These are phyloP conservation scores for Stropharia rugosoannulata DNA, from an alignment of 768 basidiomycete genomes.

Conservation along the genomic window DNA sequence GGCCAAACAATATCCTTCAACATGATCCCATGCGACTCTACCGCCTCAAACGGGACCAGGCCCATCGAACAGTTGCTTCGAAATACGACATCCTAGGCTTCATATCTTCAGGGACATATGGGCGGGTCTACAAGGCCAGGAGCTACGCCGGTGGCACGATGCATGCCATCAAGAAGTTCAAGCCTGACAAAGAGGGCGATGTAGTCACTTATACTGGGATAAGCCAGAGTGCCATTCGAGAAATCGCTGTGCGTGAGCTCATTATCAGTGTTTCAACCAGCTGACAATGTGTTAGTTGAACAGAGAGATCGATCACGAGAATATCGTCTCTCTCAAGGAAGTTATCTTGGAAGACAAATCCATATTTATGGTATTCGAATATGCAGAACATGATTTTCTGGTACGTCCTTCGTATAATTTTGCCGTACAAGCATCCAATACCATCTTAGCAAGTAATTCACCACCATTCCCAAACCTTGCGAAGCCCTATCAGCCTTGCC, in stretches of 20 bases:
- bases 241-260: constrained; percentile 79
- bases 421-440: not conserved
- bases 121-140: constrained; percentile 96
- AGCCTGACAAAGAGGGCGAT: constrained; percentile 99
- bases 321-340: constrained; percentile 87
- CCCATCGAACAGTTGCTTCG: constrained; percentile 64
- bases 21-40: constrained; percentile 87
- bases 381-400: constrained; percentile 97
- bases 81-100: constrained; percentile 95
- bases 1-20: constrained; percentile 40
- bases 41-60: constrained; percentile 72
- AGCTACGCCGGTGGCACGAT: constrained; percentile 70
- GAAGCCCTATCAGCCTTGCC: constrained; percentile 67
- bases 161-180: constrained; percentile 99
- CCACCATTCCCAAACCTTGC: constrained; percentile 90
- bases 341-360: constrained; percentile 98
- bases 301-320: constrained; percentile 87
- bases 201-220: constrained; percentile 95
- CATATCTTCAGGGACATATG: constrained; percentile 98
- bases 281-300: constrained; percentile 60
- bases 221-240: constrained; percentile 95
- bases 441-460: constrained; percentile 90
- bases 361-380: constrained; percentile 99
- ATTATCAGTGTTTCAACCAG: not conserved
- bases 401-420: constrained; percentile 43